These are phyloP conservation scores for Diutina mesorugosa DNA, from an alignment of 1,139 yeast genomes.

Conservation along the genomic window DNA sequence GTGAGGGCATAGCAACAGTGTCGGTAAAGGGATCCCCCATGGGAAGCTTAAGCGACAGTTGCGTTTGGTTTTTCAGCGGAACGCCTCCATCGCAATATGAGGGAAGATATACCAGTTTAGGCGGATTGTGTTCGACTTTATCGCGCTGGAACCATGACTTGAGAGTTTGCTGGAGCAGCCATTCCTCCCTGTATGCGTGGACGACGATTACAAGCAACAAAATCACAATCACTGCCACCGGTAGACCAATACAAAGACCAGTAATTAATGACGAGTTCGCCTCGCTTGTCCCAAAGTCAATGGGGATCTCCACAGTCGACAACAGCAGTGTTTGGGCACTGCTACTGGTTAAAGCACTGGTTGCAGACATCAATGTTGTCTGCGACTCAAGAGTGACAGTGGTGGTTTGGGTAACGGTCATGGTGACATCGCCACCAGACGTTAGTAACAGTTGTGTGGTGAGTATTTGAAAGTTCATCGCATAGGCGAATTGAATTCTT, in stretches of 20 bases:
- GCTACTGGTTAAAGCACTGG: not conserved
- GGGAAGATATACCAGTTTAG: not conserved
- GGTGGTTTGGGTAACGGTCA: not conserved
- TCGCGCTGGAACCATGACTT: not conserved
- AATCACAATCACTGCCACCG: not conserved
- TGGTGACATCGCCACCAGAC: not conserved
- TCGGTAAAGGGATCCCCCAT: not conserved
- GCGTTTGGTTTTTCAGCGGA: not conserved
- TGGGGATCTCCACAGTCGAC: not conserved
- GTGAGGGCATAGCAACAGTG: not conserved
- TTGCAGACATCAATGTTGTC: not conserved
- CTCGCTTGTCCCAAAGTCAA: not conserved
- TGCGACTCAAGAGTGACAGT: not conserved
- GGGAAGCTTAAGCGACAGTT: not conserved
- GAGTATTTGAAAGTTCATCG: not conserved
- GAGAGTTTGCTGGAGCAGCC: not conserved
- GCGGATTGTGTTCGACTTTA: not conserved
- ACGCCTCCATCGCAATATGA: not conserved
- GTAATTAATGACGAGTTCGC: not conserved
- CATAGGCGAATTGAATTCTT: not conserved
- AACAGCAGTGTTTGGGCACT: not conserved
- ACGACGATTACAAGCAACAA: not conserved
- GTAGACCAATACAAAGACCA: not conserved
- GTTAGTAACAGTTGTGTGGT: not conserved
- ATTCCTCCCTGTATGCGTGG: not conserved